Base-by-base conservation (phyloP, 2,329 filamentous ascomycete species). In the Diplodia sapinea region DNA sequence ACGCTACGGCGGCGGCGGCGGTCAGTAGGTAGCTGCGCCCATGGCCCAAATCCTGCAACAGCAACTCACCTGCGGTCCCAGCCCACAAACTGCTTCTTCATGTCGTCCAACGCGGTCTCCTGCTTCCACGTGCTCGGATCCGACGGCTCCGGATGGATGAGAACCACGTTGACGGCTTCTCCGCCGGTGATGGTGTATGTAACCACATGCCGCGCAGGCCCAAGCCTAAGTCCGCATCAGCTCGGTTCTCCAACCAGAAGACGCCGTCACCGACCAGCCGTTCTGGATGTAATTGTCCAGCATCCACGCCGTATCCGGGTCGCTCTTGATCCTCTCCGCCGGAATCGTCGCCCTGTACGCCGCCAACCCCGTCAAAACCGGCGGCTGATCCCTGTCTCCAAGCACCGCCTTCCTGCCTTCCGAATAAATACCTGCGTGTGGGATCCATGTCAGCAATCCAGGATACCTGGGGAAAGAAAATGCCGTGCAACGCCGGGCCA, bases 111-210 rank as follows among this genome's bases (percentile, higher is more conserved):
- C 1, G 83, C 84, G 1, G 85, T 88, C 2, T 80, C 72, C 69
- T 83, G 77, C 50, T 82, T 83, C 43, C 82, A 82, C 0, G 87
- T 83, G 1, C 80, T 80, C 1, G 79, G 74, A 0, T 87, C 86
- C 0, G 89, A 75, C 67, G 86, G 82, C 71, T 90, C 88, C 0
- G 88, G 88, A 33, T 86, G 84, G 1, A 89, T 77, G 2, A 91
- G 77, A 0, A 90, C 88, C 31, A 91, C 83, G 68, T 91, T 91
- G 70, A 86, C 88, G 76, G 87, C 82, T 1, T 80, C 78, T 0
- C 87, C 88, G 0, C 77, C 82, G 1, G 79, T 75, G 11, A 84
- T 84, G 4, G 74, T 74, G 68, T 82, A 82, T 0, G 81, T 79
- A 80, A 84, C 84, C 13, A 82, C 80, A 68, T 84, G 82, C 1